A percentile compares a stretch with the other conserved stretches of the same genome.
Conservation (phyloP, 2,329 filamentous ascomycete genomes). For the Penicillium sp. region DNA sequence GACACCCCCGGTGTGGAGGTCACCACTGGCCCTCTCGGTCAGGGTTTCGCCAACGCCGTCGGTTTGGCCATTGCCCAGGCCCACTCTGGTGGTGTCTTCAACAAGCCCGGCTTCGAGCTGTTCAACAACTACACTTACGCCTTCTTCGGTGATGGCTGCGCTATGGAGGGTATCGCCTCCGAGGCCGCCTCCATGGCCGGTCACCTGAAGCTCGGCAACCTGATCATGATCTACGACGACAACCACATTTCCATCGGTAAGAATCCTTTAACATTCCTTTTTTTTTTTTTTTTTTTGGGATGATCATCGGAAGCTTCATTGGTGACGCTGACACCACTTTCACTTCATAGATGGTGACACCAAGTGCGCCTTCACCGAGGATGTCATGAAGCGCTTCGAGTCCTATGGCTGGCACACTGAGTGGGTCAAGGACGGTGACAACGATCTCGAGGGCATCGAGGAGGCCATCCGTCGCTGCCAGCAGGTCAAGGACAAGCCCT, state of each 20-base stretch:
- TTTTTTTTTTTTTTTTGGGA: too few species aligned
- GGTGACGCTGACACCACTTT: constrained; percentile 4
- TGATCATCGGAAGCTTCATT: too few species aligned
- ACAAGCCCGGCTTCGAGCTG: constrained; percentile 89
- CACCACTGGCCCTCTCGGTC: constrained; percentile 93
- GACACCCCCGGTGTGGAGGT: constrained; percentile 97
- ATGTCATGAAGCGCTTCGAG: constrained; percentile 91
- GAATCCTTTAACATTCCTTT: constrained; percentile 16
- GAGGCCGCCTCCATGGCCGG: constrained; percentile 90
- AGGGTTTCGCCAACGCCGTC: constrained; percentile 95
- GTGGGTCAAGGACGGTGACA: constrained; percentile 79
- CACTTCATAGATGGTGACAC: constrained; percentile 71
- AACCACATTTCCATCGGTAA: constrained; percentile 86
- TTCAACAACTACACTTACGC: constrained; percentile 95
- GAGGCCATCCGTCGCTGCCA: constrained; percentile 78
- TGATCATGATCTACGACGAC: constrained; percentile 96
- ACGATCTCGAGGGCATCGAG: constrained; percentile 81
- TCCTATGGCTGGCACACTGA: constrained; percentile 93
- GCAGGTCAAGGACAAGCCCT: constrained; percentile 90
- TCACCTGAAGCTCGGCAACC: constrained; percentile 94
- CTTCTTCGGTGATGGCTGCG: constrained; percentile 97
- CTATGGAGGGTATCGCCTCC: constrained; percentile 94
- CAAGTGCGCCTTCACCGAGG: constrained; percentile 94
- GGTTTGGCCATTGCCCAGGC: constrained; percentile 95
- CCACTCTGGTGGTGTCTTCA: constrained; percentile 85